Conservation (phyloP, 495 filamentous ascomycete species). For the Xylaria curta region DNA sequence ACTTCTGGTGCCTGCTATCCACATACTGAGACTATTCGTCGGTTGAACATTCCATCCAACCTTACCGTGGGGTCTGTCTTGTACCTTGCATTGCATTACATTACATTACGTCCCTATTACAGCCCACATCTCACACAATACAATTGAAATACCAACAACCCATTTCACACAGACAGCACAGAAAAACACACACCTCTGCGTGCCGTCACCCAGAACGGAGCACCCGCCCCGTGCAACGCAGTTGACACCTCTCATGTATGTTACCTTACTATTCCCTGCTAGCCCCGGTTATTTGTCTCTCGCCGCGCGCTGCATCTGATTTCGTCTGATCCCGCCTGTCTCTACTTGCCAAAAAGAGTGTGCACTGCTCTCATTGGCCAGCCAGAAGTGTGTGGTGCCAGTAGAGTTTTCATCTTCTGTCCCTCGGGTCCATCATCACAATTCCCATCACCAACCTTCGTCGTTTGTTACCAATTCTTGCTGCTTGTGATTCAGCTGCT, state of each 20-base stretch:
- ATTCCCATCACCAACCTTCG: conserved; percentile 4
- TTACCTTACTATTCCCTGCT: conserved; percentile 15
- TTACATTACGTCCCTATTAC: neutral
- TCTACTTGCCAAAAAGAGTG: conserved; percentile 18
- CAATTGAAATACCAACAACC: neutral
- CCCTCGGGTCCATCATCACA: conserved; percentile 18
- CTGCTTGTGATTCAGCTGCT: conserved; percentile 6
- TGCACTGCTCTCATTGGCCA: conserved; percentile 28
- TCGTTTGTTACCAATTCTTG: conserved; percentile 23
- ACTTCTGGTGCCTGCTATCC: neutral
- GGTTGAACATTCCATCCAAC: conserved; percentile 9
- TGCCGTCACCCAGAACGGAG: conserved; percentile 8
- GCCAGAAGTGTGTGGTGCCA: conserved; percentile 19
- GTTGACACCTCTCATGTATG: conserved; percentile 3
- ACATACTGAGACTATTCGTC: neutral
- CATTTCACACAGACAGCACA: neutral
- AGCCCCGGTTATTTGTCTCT: conserved; percentile 27
- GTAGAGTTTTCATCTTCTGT: conserved; percentile 26
- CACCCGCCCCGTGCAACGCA: neutral
- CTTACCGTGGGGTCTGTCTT: conserved; percentile 8
- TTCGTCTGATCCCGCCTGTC: conserved; percentile 21
- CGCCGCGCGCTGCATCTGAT: conserved; percentile 1
- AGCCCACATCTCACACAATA: conserved; percentile 11
- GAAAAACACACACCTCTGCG: neutral
- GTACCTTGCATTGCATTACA: conserved; percentile 18